phyloP scores from a whole-genome alignment of 2,329 filamentous ascomycete genomes.

The Diplocarpon rosae region DNA sequence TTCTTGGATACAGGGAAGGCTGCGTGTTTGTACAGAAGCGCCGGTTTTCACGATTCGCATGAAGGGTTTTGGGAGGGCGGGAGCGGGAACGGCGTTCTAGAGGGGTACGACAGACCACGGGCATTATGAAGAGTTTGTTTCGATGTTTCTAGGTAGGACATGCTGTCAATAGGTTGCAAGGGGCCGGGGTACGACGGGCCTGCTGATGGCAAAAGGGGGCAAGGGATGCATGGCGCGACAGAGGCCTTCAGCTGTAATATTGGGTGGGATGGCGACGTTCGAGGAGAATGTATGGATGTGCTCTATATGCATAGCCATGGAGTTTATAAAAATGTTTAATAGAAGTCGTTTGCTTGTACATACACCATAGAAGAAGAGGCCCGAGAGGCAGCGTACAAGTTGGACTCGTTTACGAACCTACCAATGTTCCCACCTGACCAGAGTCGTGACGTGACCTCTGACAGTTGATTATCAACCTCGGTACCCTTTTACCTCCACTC shows the following conservation, averaged over 20 bases:
- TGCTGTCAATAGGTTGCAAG: not conserved
- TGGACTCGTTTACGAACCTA: too few species aligned
- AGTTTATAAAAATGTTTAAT: conserved; percentile 5
- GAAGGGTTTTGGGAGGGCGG: conserved; percentile 12
- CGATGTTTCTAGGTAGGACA: conserved; percentile 9
- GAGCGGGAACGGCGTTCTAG: conserved; percentile 14
- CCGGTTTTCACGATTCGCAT: conserved; percentile 17
- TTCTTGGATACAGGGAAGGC: conserved; percentile 1
- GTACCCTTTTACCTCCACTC: too few species aligned
- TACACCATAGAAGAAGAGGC: not conserved
- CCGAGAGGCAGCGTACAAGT: too few species aligned
- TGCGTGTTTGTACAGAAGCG: conserved; percentile 9
- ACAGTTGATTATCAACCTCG: too few species aligned
- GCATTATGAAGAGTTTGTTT: conserved; percentile 11
- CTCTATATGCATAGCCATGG: conserved; percentile 6
- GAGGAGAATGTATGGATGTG: not conserved
- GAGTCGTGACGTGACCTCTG: too few species aligned
- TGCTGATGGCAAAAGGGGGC: not conserved
- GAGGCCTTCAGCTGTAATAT: conserved; percentile 3
- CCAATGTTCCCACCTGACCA: too few species aligned
- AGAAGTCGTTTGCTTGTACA: not conserved
- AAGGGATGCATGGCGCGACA: not conserved
- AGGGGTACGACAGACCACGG: conserved; percentile 5
- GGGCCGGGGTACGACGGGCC: not conserved
- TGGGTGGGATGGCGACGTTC: not conserved